Evolutionary conservation across 495 filamentous ascomycete genomes (phyloP).

Genomic region (Xylaria flabelliformis): DNA sequence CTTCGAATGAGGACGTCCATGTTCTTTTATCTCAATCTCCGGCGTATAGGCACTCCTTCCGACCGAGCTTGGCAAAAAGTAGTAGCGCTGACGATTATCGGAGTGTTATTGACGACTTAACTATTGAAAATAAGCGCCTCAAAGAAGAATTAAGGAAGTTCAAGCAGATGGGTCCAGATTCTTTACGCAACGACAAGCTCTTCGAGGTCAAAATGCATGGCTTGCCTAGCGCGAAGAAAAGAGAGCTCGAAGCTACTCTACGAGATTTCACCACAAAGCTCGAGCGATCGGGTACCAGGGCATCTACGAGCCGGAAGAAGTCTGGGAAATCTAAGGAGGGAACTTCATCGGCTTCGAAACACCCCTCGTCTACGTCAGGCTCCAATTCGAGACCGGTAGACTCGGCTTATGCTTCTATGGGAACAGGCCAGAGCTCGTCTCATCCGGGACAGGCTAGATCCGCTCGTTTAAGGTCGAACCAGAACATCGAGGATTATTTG

Average conservation of each 20-base stretch:
- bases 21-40: slow-evolving; percentile 30
- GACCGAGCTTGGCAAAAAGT: slow-evolving; percentile 47
- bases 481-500: slow-evolving; percentile 65
- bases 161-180: slow-evolving; percentile 65
- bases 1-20: slow-evolving; percentile 47
- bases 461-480: slow-evolving; percentile 45
- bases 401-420: slow-evolving; percentile 78
- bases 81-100: slow-evolving; percentile 65
- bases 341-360: slow-evolving; percentile 49
- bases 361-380: slow-evolving; percentile 56
- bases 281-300: slow-evolving; percentile 49
- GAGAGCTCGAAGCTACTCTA: slow-evolving; percentile 74
- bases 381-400: slow-evolving; percentile 65
- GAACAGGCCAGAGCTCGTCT: slow-evolving; percentile 56
- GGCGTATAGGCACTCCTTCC: slow-evolving; percentile 32
- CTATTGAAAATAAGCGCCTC: slow-evolving; percentile 72
- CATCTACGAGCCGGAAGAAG: slow-evolving; percentile 43
- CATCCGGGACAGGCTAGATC: slow-evolving; percentile 35
- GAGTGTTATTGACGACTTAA: slow-evolving; percentile 75
- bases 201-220: slow-evolving; percentile 80
- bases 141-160: slow-evolving; percentile 72
- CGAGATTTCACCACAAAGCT: slow-evolving; percentile 67
- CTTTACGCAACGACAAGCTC: slow-evolving; percentile 68
- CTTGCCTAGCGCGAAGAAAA: slow-evolving; percentile 67
- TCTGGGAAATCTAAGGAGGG: slow-evolving; percentile 42